Conservation (phyloP, 768 basidiomycete species). For the Amanita muscaria region DNA sequence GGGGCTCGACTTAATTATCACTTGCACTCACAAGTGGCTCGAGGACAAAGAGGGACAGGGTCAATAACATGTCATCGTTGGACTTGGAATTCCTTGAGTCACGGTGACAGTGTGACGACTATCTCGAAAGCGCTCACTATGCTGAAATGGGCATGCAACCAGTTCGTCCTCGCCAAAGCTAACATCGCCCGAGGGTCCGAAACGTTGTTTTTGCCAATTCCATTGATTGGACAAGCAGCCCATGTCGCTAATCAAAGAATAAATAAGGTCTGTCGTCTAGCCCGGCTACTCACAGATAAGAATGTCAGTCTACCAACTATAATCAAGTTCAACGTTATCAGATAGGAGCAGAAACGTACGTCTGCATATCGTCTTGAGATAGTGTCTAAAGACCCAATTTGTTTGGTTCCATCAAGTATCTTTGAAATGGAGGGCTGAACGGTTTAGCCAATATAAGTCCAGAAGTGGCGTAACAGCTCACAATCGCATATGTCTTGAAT, state of each 20-base stretch:
- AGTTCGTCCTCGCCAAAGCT: slow-evolving; percentile 30
- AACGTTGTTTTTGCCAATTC: slow-evolving; percentile 5
- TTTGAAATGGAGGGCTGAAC: slow-evolving; percentile 40
- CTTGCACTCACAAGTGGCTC: slow-evolving; percentile 29
- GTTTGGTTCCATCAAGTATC: slow-evolving; percentile 31
- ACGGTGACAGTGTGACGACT: no score
- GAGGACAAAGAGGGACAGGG: slow-evolving; percentile 28
- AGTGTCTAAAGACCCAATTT: slow-evolving; percentile 26
- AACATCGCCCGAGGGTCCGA: slow-evolving; percentile 28
- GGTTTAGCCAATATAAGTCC: neutral
- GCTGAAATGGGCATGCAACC: slow-evolving; percentile 28
- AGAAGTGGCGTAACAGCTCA: slow-evolving; percentile 16
- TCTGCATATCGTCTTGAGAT: slow-evolving; percentile 39
- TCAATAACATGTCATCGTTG: slow-evolving; percentile 37
- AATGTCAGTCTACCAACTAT: slow-evolving; percentile 30
- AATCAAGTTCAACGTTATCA: neutral
- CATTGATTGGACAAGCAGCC: slow-evolving; percentile 3
- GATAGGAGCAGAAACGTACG: slow-evolving; percentile 23
- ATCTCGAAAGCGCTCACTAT: slow-evolving; percentile 29
- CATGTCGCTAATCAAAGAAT: neutral
- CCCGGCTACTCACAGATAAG: slow-evolving; percentile 24
- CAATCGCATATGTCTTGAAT: slow-evolving; percentile 45
- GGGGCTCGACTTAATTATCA: neutral
- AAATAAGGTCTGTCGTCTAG: neutral
- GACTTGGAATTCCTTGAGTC: slow-evolving; percentile 9